These are phyloP conservation scores for Scheffersomyces ergatensis DNA, from an alignment of 805 yeast species.

Conservation along the genomic window DNA sequence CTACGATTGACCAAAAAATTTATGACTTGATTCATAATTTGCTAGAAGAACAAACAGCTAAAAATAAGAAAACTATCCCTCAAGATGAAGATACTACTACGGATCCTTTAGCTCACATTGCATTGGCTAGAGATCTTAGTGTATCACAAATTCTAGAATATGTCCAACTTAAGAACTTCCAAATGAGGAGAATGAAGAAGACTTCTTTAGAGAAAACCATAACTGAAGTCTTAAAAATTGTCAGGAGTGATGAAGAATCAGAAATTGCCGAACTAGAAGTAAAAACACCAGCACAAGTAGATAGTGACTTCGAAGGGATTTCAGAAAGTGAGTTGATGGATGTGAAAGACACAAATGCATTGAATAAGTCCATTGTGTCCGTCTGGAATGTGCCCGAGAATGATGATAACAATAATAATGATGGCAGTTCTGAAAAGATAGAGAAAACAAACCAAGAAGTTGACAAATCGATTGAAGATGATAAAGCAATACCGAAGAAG, in stretches of 20 bases:
- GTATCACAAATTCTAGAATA: conserved; percentile 51
- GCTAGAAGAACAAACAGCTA: conserved; percentile 57
- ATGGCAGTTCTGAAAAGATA: conserved; percentile 4
- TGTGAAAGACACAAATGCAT: conserved; percentile 59
- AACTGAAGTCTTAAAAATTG: conserved; percentile 52
- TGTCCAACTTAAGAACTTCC: conserved; percentile 63
- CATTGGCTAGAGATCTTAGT: conserved; percentile 60
- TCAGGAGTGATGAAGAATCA: conserved; percentile 59
- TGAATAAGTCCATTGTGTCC: conserved; percentile 75
- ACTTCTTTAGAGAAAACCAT: conserved; percentile 61
- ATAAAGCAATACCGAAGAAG: conserved; percentile 45
- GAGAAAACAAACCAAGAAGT: background rate
- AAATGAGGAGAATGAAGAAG: conserved; percentile 68
- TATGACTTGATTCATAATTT: conserved; percentile 53
- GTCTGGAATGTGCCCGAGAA: conserved; percentile 50
- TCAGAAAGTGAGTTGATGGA: conserved; percentile 55
- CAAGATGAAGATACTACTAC: conserved; percentile 29
- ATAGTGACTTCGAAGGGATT: conserved; percentile 41
- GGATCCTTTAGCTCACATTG: conserved; percentile 44
- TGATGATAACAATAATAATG: conserved; percentile 4
- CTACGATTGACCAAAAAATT: conserved; percentile 39
- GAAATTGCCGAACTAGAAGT: conserved; percentile 39
- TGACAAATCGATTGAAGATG: conserved; percentile 13
- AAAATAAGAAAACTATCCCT: conserved; percentile 25
- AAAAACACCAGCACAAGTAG: conserved; percentile 23